Evolutionary conservation across 768 basidiomycete species (phyloP).

Genomic region (Daedaleopsis sinensis): DNA sequence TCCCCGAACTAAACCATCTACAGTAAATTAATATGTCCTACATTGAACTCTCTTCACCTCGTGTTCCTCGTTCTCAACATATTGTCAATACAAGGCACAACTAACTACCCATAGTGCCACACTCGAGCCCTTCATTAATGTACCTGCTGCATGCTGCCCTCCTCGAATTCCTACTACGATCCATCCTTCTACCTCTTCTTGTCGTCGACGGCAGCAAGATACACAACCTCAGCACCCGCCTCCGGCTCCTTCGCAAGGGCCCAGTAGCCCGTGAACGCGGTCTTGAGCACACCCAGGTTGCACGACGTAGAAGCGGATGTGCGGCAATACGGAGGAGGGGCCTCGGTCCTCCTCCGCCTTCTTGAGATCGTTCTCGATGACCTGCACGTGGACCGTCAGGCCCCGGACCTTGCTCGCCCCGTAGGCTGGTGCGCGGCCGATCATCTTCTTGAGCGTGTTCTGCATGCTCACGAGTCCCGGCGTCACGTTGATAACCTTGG

Average conservation of each 20-base stretch:
- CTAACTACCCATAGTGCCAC: too few species aligned
- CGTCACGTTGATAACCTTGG: constrained; percentile 1
- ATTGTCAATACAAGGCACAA: too few species aligned
- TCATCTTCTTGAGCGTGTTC: constrained; percentile 5
- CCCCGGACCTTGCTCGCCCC: constrained; percentile 4
- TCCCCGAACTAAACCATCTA: too few species aligned
- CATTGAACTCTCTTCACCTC: too few species aligned
- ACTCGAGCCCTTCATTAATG: background rate
- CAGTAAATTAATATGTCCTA: too few species aligned
- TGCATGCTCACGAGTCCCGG: constrained; percentile 1
- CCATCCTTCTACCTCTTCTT: background rate
- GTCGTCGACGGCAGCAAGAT: background rate
- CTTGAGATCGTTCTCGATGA: constrained; percentile 1
- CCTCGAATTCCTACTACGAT: constrained; percentile 1
- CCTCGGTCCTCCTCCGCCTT: background rate
- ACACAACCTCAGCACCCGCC: background rate
- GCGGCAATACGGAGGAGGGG: background rate
- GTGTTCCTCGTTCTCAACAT: too few species aligned
- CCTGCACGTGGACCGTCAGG: constrained; percentile 5
- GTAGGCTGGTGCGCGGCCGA: background rate
- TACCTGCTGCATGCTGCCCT: background rate
- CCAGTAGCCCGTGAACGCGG: background rate
- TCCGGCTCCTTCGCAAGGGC: background rate
- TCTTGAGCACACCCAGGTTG: background rate
- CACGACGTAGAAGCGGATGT: background rate